Base-by-base conservation (phyloP, 192 early-diverging fungal genomes). In the Podila epicladia region DNA sequence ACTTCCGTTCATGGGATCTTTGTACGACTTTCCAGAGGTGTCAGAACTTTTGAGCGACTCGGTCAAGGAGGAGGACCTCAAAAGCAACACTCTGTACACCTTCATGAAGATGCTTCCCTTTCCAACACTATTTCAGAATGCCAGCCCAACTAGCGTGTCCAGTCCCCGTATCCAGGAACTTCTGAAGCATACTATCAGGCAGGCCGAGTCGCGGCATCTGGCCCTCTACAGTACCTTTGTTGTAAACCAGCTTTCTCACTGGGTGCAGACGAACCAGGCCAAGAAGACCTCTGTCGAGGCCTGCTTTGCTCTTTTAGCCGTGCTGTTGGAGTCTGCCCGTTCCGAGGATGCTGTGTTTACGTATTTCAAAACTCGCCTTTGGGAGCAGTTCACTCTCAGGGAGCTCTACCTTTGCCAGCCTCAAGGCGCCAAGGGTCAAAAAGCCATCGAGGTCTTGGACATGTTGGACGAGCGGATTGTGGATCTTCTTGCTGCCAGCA, bases 1-100 rank as follows among this genome's bases (percentile, higher is more conserved):
- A 5, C 72, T 74, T 58, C 87, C 87, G 15, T 73, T 82, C 53
- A 64, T 79, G 35, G 79, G 86, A 12, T 82, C 71, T 9, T 24
- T 89, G n/a, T 87, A 86, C 35, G 48, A 37, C 45, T 26, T 82
- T 45, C 24, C 64, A 19, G 62, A 67, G 12, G 58, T 82, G 6
- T 24, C 67, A 19, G 33, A 19, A 17, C 31, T 66, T 6, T 26
- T 77, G 33, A 32, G 35, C 5, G 24, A 60, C 13, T 24, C 6
- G 1, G 17, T 29, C 29, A 53, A 64, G 37, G 58, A 67, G 2
- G n/a, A 51, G 5, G 60, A 38, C 0, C n/a, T 58, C 4, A 65
- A 62, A 31, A 51, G 60, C 62, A 62, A 73, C 45, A 12, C 0
- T 11, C 35, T 69, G 31, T 31, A 66, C 28, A 31, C 24, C 5